Percentiles rank a stretch among this genome's conserved stretches.
These are phyloP conservation scores for Vaccinium corymbosum DNA, from an alignment of 148 eudicot species.

Conservation along the genomic window DNA sequence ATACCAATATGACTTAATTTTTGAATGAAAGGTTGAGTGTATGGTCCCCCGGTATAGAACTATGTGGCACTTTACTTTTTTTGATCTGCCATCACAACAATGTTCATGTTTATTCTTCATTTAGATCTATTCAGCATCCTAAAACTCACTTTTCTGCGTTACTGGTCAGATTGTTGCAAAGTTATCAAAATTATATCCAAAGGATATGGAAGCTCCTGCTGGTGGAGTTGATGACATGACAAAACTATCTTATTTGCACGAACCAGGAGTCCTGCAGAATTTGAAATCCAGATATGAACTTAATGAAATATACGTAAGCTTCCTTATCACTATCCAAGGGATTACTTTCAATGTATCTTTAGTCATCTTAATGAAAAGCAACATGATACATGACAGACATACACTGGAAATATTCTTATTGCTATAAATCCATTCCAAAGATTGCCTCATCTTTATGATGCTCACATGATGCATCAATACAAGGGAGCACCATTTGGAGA, in stretches of 20 bases:
- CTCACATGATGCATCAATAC: constrained; percentile 98
- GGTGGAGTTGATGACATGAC: constrained; percentile 99
- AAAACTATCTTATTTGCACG: constrained; percentile 90
- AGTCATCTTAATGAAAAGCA: constrained; percentile 12
- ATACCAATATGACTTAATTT: background rate
- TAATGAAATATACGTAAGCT: constrained; percentile 89
- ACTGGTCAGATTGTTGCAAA: constrained; percentile 63
- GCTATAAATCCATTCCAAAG: constrained; percentile 99
- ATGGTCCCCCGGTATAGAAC: background rate
- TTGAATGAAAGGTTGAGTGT: no score
- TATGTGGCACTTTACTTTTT: constrained; percentile 2
- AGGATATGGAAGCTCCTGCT: constrained; percentile 94
- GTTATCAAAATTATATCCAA: constrained; percentile 71
- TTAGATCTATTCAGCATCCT: constrained; percentile 7
- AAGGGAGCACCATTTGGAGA: constrained; percentile 94
- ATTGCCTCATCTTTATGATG: constrained; percentile 81
- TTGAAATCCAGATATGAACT: constrained; percentile 87
- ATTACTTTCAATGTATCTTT: background rate
- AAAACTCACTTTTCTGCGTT: constrained; percentile 16
- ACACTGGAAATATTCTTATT: constrained; percentile 94
- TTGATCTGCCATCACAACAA: background rate
- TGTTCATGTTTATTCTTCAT: background rate
- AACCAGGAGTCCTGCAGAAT: constrained; percentile 93
- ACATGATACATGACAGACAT: constrained; percentile 70
- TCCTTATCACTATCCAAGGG: background rate